Evolutionary conservation across 2,329 filamentous ascomycete genomes (phyloP), one percentile per base, ranked within the genome.

Genomic region (Sporothrix curviconia): DNA sequence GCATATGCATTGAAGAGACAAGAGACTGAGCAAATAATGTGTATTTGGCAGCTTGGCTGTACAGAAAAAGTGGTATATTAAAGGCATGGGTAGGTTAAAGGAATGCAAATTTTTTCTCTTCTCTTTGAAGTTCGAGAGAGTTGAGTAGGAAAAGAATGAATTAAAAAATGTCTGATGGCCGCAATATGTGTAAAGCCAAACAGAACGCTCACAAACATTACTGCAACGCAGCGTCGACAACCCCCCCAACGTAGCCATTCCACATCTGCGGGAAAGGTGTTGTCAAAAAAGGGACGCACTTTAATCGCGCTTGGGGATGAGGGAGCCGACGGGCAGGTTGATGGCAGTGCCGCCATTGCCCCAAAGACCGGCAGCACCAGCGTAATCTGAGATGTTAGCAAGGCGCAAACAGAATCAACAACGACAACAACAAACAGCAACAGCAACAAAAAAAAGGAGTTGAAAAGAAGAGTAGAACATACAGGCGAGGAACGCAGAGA

Each of bases 261-360:
- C 6, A 24, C 30, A 30, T n/a, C n/a, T n/a, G n/a, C n/a, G n/a
- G n/a, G n/a, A n/a, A 46, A 7, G 6, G 25, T 17, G 7, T 7
- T 6, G 9, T 9, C 3, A 22, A 9, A 3, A 12, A 22, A n/a
- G n/a, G n/a, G n/a, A n/a, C n/a, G n/a, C n/a, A n/a, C n/a, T 8
- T 28, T 59, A 59, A 6, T 59, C 39, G 44, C 44, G 47, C 55
- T 60, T 57, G 51, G 50, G 39, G 37, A 44, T 47, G 7, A 60
- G 59, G n/a, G 56, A 55, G 39, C 60, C 60, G 7, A 61, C 51
- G 24, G 60, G 60, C 44, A 61, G 57, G 47, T 59, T 58, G 55
- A 61, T 59, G 25, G 57, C 55, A 11, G 57, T 59, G 46, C 55
- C 46, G 36, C 55, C 57, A 11, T 58, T 56, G 46, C 55, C 55